Evolutionary conservation across 2,329 filamentous ascomycete species (phyloP), one percentile per base, ranked within the genome.

Genomic region (Penicillium capsulatum): DNA sequence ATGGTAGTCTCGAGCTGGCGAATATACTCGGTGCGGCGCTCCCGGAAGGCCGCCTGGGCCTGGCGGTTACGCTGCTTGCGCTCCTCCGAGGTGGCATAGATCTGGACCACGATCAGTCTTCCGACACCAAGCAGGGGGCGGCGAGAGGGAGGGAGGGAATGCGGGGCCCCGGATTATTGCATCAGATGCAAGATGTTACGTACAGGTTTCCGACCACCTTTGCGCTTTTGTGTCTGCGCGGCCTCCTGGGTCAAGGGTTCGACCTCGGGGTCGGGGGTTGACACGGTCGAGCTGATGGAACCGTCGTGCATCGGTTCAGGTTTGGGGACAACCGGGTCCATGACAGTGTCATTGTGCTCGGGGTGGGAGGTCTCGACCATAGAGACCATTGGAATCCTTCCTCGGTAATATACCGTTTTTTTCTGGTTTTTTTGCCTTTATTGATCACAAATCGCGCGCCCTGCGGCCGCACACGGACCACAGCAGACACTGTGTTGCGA

Each of bases 1-100:
- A 98, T 97, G 40, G 90, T 94, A 56, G 91, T 88, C 70, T 98
- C 92, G 17, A 98, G 79, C 67, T 98, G 92, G 72, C 97, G 97
- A 72, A 98, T 98, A 67, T 98, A 98, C 73, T 98, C 92, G 39
- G 91, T 97, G 43, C 92, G 83, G 52, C 92, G 84, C 70, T 98
- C 92, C 55, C 92, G 84, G 61, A 98, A 98, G 42, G 92, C 92
- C 39, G 92, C 92, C 70, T 98, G 92, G 26, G 92, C 92, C 72
- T 97, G 92, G 55, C 92, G 77, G 64, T 98, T 98, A 51, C 92
- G 81, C 70, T 97, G 92, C 73, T 98, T 97, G 60, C 92, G 83
- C 70, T 98, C 92, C 68, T 98, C 92, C 8, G 92, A 97, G 24
- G 92, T 98, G 38, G 92, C 92, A 76, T 98, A 98, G 50, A 96